Evolutionary conservation across 331 rosid species (phyloP).

Genomic region (Spiraea crenata): DNA sequence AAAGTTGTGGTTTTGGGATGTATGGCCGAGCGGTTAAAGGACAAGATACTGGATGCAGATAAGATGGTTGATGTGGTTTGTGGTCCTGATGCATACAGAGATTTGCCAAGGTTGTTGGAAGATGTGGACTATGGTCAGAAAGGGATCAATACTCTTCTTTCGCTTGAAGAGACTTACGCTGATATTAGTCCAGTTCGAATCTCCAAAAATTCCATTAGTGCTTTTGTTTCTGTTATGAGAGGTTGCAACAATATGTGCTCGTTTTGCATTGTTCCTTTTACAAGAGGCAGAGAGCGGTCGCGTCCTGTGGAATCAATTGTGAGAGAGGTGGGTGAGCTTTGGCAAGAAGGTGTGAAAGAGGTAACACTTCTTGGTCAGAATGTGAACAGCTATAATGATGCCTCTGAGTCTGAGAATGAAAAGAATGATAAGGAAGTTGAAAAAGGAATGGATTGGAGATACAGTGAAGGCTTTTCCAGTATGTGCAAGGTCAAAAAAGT

Average conservation of each 20-base stretch:
- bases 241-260: slow-evolving; percentile 99
- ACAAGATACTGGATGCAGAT: slow-evolving; percentile 84
- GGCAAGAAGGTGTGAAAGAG: slow-evolving; percentile 89
- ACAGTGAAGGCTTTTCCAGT: slow-evolving; percentile 91
- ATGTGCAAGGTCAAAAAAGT: slow-evolving; percentile 68
- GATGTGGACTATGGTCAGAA: slow-evolving; percentile 93
- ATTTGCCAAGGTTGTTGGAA: slow-evolving; percentile 73
- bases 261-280: slow-evolving; percentile 91
- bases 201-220: slow-evolving; percentile 72
- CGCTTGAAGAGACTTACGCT: slow-evolving; percentile 95
- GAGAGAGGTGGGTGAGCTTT: slow-evolving; percentile 90
- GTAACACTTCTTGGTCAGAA: slow-evolving; percentile 96
- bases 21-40: slow-evolving; percentile 99
- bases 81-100: slow-evolving; percentile 97
- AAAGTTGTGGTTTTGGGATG: slow-evolving; percentile 97
- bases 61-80: slow-evolving; percentile 99
- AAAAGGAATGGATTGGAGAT: slow-evolving; percentile 69
- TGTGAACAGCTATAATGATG: slow-evolving; percentile 92
- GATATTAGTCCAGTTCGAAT: slow-evolving; percentile 89
- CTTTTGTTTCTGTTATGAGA: slow-evolving; percentile 96
- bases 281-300: slow-evolving; percentile 91
- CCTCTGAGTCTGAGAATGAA: slow-evolving; percentile 31
- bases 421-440: slow-evolving; percentile 46
- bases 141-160: slow-evolving; percentile 96
- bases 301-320: slow-evolving; percentile 92